Percentiles rank a stretch among this genome's conserved stretches.
phyloP scores from a whole-genome alignment of 2,329 filamentous ascomycete genomes.

The Trichophyton verrucosum region DNA sequence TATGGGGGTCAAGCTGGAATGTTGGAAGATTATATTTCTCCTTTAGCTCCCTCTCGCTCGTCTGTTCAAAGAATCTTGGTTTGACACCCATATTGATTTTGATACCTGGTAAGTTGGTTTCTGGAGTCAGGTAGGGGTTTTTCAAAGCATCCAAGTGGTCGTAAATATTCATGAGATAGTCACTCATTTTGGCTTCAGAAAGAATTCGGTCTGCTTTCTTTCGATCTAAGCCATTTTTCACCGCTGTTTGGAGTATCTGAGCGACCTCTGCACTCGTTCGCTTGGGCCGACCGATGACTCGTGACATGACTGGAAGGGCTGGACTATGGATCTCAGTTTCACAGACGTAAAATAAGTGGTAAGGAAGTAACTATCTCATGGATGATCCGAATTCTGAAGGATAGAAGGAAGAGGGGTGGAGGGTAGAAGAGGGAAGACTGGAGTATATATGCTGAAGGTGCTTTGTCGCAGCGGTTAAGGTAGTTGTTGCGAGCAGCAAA shows the following conservation, averaged over 20 bases:
- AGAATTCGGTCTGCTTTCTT: background rate
- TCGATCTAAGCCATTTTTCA: background rate
- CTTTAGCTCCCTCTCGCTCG: background rate
- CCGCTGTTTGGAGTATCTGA: background rate
- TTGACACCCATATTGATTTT: background rate
- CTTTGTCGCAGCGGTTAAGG: too few species aligned
- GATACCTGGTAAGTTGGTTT: background rate
- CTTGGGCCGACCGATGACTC: too few species aligned
- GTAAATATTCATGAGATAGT: background rate
- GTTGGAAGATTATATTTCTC: background rate
- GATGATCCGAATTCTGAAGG: too few species aligned
- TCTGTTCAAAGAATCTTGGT: background rate
- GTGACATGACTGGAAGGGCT: too few species aligned
- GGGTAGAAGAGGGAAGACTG: too few species aligned
- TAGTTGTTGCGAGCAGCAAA: too few species aligned
- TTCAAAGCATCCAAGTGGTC: background rate
- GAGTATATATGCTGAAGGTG: too few species aligned
- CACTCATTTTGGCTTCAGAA: background rate
- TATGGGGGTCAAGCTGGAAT: background rate
- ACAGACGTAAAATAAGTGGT: too few species aligned
- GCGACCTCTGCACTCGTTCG: background rate
- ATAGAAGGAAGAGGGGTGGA: too few species aligned
- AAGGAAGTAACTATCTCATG: too few species aligned
- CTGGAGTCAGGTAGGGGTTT: background rate
- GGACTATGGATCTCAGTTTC: too few species aligned